A percentile compares a stretch with the other conserved stretches of the same genome.
Evolutionary conservation across 1,139 yeast species (phyloP).

Genomic region (Protomyces pachydermus): DNA sequence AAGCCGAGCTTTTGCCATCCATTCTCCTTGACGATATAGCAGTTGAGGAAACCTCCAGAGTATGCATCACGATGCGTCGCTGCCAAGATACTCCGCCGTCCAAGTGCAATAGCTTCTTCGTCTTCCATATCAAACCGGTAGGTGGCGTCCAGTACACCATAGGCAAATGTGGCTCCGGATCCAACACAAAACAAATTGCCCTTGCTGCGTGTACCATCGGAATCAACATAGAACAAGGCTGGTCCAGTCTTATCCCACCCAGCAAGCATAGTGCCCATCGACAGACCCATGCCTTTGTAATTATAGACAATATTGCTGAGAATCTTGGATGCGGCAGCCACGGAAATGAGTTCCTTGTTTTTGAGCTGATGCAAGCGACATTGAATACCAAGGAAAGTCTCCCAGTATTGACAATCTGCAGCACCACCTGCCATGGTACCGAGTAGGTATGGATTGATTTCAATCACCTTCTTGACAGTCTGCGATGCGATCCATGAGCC

Average conservation of each 20-base stretch:
- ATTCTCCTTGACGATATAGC: conserved; percentile 78
- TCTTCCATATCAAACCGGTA: conserved; percentile 84
- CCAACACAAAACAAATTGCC: conserved; percentile 98
- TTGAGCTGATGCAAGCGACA: conserved; percentile 92
- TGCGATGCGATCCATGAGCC: conserved; percentile 65
- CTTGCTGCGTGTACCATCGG: conserved; percentile 92
- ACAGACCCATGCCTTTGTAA: conserved; percentile 96
- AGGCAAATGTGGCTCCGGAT: conserved; percentile 99
- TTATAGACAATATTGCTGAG: conserved; percentile 81
- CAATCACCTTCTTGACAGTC: conserved; percentile 94
- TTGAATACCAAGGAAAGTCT: conserved; percentile 96
- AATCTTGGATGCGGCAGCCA: conserved; percentile 95
- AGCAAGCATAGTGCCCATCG: conserved; percentile 50
- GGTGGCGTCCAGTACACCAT: conserved; percentile 91
- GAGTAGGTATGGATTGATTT: conserved; percentile 79
- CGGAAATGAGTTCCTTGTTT: conserved; percentile 90
- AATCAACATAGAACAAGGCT: conserved; percentile 89
- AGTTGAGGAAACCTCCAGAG: conserved; percentile 94
- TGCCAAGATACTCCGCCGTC: conserved; percentile 92
- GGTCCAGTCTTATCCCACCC: conserved; percentile 92
- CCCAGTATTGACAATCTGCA: conserved; percentile 99
- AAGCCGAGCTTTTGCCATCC: conserved; percentile 98
- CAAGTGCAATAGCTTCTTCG: conserved; percentile 89
- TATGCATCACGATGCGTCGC: conserved; percentile 98
- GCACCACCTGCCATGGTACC: conserved; percentile 99